A percentile compares a stretch with the other conserved stretches of the same genome.
Conservation (phyloP, 768 basidiomycete species). For the Ephemerocybe angulata region DNA sequence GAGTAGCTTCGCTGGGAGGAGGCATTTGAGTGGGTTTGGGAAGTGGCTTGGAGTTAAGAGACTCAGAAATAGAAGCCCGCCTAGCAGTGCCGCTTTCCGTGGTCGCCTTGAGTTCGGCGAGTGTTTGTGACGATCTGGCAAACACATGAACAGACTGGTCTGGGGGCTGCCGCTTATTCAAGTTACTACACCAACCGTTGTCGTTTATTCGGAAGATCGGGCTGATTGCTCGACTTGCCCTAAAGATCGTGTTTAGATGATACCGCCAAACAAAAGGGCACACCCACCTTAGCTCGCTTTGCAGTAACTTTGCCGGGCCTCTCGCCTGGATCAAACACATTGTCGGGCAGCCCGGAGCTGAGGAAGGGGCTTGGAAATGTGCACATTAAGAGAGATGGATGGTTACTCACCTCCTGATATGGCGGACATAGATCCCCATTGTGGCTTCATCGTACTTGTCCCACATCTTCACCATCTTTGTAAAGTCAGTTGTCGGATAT, state of each 20-base stretch:
- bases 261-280: not conserved
- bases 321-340: constrained; percentile 79
- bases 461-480: constrained; percentile 91
- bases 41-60: constrained; percentile 35
- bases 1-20: constrained; percentile 53
- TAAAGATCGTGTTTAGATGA: constrained; percentile 29
- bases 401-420: constrained; percentile 76
- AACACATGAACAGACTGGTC: constrained; percentile 20
- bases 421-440: constrained; percentile 93
- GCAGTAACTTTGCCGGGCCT: constrained; percentile 65
- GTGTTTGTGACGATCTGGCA: constrained; percentile 45
- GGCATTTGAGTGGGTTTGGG: constrained; percentile 58
- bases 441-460: constrained; percentile 87
- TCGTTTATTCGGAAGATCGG: constrained; percentile 77
- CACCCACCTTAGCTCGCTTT: constrained; percentile 70
- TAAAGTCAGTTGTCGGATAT: constrained; percentile 94
- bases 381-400: too few relatives aligned
- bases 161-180: constrained; percentile 20
- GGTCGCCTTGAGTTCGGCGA: constrained; percentile 34
- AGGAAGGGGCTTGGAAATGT: too few relatives aligned
- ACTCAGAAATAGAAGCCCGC: constrained; percentile 28
- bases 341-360: constrained; percentile 74
- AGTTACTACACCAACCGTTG: constrained; percentile 60
- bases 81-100: constrained; percentile 35
- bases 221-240: constrained; percentile 59